Percentiles rank a stretch among this genome's conserved stretches.
These are phyloP conservation scores for Alternaria conjuncta DNA, from an alignment of 2,329 filamentous ascomycete species.

Conservation along the genomic window DNA sequence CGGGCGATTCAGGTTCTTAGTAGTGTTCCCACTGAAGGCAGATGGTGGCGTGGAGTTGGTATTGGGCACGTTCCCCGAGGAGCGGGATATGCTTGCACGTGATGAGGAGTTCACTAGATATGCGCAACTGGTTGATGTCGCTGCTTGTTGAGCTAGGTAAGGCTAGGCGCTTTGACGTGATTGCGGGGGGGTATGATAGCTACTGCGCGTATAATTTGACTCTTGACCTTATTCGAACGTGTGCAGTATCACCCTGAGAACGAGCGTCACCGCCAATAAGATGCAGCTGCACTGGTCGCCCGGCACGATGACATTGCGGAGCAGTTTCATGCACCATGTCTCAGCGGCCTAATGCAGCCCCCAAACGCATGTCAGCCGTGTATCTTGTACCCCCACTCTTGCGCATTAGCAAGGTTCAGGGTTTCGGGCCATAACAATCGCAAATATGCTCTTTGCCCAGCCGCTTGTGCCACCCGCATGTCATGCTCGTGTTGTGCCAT, in stretches of 20 bases:
- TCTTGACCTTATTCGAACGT: background rate
- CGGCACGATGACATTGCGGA: background rate
- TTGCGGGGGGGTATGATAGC: background rate
- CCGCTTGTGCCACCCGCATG: background rate
- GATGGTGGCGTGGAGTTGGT: constrained; percentile 31
- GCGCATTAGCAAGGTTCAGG: background rate
- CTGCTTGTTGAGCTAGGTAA: background rate
- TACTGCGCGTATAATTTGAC: background rate
- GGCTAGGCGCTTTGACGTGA: background rate
- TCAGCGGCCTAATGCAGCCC: too few relatives aligned
- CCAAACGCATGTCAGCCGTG: background rate
- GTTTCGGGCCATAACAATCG: constrained; percentile 1
- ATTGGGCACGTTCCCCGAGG: constrained; percentile 43
- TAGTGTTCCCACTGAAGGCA: constrained; percentile 31
- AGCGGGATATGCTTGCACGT: constrained; percentile 52
- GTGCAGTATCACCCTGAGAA: background rate
- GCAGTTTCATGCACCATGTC: background rate
- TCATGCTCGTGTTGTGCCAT: background rate
- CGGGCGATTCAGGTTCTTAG: constrained; percentile 32
- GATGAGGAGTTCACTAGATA: constrained; percentile 55
- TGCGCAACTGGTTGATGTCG: constrained; percentile 23
- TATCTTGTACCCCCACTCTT: background rate
- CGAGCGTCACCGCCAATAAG: background rate
- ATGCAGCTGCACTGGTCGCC: background rate
- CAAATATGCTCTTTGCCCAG: constrained; percentile 4